Conservation (phyloP, 2,329 filamentous ascomycete species). For the Rutstroemia sydowiana region DNA sequence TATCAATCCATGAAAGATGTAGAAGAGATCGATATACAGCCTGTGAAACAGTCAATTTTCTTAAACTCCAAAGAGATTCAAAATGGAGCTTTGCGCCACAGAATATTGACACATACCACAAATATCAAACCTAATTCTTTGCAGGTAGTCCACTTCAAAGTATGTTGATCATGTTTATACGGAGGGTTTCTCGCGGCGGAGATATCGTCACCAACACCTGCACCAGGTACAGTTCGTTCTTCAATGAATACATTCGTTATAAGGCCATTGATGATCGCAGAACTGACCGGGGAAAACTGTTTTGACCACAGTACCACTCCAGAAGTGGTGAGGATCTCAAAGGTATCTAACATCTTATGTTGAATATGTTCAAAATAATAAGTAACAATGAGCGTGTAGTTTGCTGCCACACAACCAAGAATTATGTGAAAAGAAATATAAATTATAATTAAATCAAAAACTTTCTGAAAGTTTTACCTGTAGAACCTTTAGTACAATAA, state of each 20-base stretch:
- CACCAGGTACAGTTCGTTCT: constrained; percentile 62
- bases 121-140: constrained; percentile 95
- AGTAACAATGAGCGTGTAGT: too few relatives aligned
- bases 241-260: constrained; percentile 98
- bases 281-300: constrained; percentile 71
- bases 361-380: too few relatives aligned
- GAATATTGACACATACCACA: constrained; percentile 51
- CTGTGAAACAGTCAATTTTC: constrained; percentile 37
- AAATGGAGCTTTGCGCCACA: not conserved
- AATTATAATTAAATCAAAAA: too few relatives aligned
- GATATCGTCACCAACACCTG: constrained; percentile 51
- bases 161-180: constrained; percentile 90
- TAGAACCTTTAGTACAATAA: too few relatives aligned
- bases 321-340: constrained; percentile 92
- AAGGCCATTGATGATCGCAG: constrained; percentile 83
- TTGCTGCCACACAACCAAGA: not conserved
- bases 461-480: too few relatives aligned
- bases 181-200: constrained; percentile 59
- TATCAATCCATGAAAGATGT: constrained; percentile 94
- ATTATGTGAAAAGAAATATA: too few relatives aligned
- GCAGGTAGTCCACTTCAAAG: constrained; percentile 83
- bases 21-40: constrained; percentile 95
- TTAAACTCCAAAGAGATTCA: not conserved
- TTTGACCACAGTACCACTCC: constrained; percentile 96
- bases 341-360: constrained; percentile 85